phyloP scores from a whole-genome alignment of 2,329 filamentous ascomycete genomes.

The Apiospora aurea region DNA sequence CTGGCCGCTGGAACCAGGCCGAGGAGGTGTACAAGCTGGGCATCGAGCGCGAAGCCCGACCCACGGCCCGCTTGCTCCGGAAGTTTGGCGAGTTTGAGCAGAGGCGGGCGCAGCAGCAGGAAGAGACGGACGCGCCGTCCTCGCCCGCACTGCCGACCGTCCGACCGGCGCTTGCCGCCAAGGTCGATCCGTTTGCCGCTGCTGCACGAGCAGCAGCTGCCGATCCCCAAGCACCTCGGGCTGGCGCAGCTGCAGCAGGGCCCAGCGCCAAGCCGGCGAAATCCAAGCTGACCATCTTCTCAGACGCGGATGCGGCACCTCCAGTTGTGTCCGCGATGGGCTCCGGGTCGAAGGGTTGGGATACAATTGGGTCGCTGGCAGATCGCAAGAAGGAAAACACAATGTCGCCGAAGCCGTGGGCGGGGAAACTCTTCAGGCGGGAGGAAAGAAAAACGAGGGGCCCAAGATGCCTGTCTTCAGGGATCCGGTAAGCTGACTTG shows the following conservation, averaged over 20 bases:
- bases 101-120: constrained; percentile 71
- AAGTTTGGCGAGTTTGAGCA: constrained; percentile 94
- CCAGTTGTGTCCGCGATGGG: constrained; percentile 61
- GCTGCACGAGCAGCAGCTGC: constrained; percentile 52
- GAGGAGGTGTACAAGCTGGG: constrained; percentile 93
- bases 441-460: constrained; percentile 77
- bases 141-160: constrained; percentile 88
- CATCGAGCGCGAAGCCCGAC: constrained; percentile 86
- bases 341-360: constrained; percentile 78
- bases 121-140: constrained; percentile 70
- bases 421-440: constrained; percentile 85
- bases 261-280: constrained; percentile 70
- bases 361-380: constrained; percentile 84
- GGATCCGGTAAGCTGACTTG: constrained; percentile 81
- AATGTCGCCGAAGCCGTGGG: constrained; percentile 87
- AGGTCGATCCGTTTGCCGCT: constrained; percentile 80
- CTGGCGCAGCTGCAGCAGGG: constrained; percentile 54
- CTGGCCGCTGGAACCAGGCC: constrained; percentile 85
- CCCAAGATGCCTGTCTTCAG: constrained; percentile 93
- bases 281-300: constrained; percentile 90
- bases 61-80: constrained; percentile 79
- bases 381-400: constrained; percentile 95
- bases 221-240: constrained; percentile 72
- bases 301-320: constrained; percentile 72
- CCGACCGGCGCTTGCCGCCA: constrained; percentile 83